Conservation (phyloP, 257 asterid species). For the Primulina tabacum region DNA sequence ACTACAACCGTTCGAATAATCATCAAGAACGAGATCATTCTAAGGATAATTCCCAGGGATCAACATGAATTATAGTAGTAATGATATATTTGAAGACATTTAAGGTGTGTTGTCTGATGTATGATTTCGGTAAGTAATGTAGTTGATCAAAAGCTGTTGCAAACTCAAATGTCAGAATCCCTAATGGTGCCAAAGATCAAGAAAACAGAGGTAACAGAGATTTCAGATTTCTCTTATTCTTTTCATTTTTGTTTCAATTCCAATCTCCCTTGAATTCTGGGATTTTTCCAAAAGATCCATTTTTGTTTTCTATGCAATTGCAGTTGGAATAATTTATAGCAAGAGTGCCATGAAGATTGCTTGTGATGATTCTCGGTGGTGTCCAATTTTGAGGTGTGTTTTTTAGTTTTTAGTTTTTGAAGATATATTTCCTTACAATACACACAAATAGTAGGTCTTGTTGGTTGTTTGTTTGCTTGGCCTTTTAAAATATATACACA, state of each 20-base stretch:
- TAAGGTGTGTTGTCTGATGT: neutral
- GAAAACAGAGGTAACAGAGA: neutral
- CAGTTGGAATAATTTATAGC: slow-evolving; percentile 42
- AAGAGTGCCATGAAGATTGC: slow-evolving; percentile 34
- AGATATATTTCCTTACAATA: slow-evolving; percentile 27
- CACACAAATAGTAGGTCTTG: slow-evolving; percentile 24
- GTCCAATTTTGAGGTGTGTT: slow-evolving; percentile 49
- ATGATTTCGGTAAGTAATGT: slow-evolving; percentile 14
- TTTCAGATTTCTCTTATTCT: too few relatives aligned
- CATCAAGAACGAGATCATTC: slow-evolving; percentile 29
- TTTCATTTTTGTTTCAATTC: neutral
- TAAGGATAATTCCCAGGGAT: slow-evolving; percentile 48
- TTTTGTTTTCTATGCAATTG: slow-evolving; percentile 16
- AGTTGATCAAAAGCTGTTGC: slow-evolving; percentile 16
- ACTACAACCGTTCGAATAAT: slow-evolving; percentile 23
- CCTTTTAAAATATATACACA: too few relatives aligned
- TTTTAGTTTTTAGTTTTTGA: slow-evolving; percentile 10
- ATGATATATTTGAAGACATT: neutral
- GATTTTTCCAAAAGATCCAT: neutral
- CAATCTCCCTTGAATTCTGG: neutral
- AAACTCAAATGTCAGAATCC: neutral
- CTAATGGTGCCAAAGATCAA: neutral
- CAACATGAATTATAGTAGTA: slow-evolving; percentile 28
- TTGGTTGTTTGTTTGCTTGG: slow-evolving; percentile 17
- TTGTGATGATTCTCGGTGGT: slow-evolving; percentile 34